Evolutionary conservation across 441 rosid genomes (phyloP).

Genomic region (Arabidopsis lyrata): DNA sequence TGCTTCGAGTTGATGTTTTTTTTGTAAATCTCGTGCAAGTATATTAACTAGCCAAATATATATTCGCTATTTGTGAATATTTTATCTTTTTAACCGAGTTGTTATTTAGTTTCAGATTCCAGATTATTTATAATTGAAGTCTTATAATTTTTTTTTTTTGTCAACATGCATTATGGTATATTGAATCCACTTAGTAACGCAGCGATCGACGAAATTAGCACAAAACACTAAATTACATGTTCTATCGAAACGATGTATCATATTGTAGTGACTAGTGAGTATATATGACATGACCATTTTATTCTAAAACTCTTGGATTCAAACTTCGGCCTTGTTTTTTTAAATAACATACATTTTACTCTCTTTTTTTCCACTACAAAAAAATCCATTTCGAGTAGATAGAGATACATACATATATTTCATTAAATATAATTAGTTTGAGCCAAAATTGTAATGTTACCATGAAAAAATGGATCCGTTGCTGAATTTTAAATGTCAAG

Average conservation of each 20-base stretch:
- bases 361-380: too few species aligned
- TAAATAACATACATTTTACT: too few species aligned
- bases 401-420: neutral
- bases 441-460: neutral
- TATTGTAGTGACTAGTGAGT: neutral
- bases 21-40: slow-evolving; percentile 3
- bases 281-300: too few species aligned
- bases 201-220: neutral
- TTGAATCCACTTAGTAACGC: too few species aligned
- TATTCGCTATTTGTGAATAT: neutral
- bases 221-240: neutral
- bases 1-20: neutral
- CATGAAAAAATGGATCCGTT: neutral
- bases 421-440: neutral
- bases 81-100: neutral
- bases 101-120: neutral
- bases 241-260: neutral
- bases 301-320: too few species aligned
- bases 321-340: too few species aligned
- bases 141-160: neutral
- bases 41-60: slow-evolving; percentile 4
- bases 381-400: neutral
- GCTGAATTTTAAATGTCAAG: neutral
- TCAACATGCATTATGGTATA: neutral
- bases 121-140: neutral